phyloP scores from a whole-genome alignment of 164 flowering plant genomes.

The Warburgia ugandensis region DNA sequence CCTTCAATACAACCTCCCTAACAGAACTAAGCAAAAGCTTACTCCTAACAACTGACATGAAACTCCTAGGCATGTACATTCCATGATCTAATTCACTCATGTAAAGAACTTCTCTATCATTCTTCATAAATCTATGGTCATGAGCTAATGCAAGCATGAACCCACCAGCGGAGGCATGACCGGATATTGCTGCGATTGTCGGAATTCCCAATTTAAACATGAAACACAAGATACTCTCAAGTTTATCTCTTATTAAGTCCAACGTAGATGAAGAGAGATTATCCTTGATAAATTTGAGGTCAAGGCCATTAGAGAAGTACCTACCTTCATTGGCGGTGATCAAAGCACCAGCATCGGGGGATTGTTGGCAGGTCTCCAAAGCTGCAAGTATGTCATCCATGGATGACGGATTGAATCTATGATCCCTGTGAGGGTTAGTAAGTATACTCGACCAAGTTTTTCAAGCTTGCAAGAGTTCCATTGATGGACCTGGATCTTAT shows the following conservation, averaged over 20 bases:
- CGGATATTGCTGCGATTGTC: constrained; percentile 8
- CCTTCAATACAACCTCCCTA: too few relatives aligned
- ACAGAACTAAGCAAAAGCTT: too few relatives aligned
- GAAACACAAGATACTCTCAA: constrained; percentile 7
- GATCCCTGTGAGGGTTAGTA: too few relatives aligned
- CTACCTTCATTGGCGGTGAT: constrained; percentile 16
- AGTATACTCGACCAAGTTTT: too few relatives aligned
- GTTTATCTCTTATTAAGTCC: neutral
- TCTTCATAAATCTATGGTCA: constrained; percentile 11
- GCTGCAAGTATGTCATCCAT: too few relatives aligned
- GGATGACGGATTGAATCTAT: too few relatives aligned
- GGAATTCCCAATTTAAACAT: constrained; percentile 11
- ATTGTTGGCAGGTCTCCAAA: too few relatives aligned
- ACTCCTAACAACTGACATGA: constrained; percentile 10
- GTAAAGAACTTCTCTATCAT: constrained; percentile 6
- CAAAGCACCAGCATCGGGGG: constrained; percentile 7
- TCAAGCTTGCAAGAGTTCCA: too few relatives aligned
- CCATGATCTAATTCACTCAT: constrained; percentile 18
- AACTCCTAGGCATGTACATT: constrained; percentile 12
- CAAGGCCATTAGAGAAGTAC: constrained; percentile 17
- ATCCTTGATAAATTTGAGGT: constrained; percentile 5
- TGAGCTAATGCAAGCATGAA: constrained; percentile 10
- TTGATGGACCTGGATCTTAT: too few relatives aligned
- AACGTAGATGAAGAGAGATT: constrained; percentile 2
- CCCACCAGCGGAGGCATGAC: constrained; percentile 12